phyloP scores from a whole-genome alignment of 305 asterid species.

The Stenogyne calaminthoides region DNA sequence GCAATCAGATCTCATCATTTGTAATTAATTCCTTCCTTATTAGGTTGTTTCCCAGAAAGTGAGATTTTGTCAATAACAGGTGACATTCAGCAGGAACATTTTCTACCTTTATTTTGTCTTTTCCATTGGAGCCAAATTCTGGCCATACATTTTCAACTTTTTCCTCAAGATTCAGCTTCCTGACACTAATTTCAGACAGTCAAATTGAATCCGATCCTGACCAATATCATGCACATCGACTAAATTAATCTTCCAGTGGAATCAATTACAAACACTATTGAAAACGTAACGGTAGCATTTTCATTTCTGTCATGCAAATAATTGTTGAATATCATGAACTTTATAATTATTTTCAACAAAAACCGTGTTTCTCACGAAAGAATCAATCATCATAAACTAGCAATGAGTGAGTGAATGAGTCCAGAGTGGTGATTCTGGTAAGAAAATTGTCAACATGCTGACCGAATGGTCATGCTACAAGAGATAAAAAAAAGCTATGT shows the following conservation, averaged over 20 bases:
- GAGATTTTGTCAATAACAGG: slow-evolving; percentile 4
- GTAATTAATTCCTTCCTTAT: not conserved
- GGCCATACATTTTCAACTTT: slow-evolving; percentile 82
- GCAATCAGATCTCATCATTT: not conserved
- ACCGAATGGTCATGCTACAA: not conserved
- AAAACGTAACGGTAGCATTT: not conserved
- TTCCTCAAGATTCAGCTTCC: slow-evolving; percentile 87
- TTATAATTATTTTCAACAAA: not conserved
- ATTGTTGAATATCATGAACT: not conserved
- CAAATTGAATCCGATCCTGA: slow-evolving; percentile 8
- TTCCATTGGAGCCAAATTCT: slow-evolving; percentile 76
- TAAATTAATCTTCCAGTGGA: not conserved
- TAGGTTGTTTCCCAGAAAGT: not conserved
- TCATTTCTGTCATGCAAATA: not conserved
- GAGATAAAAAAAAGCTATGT: not conserved
- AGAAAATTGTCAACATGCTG: not conserved
- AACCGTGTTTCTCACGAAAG: slow-evolving; percentile 1
- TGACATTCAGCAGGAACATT: slow-evolving; percentile 20
- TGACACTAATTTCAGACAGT: slow-evolving; percentile 38
- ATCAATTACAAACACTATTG: slow-evolving; percentile 9
- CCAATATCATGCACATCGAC: slow-evolving; percentile 13
- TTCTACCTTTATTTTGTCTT: slow-evolving; percentile 80
- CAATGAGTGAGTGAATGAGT: not conserved
- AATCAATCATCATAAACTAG: slow-evolving; percentile 16
- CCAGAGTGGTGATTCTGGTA: slow-evolving; percentile 9